A percentile compares a stretch with the other conserved stretches of the same genome.
Evolutionary conservation across 208 protist genomes (phyloP).

Genomic region (Crithidia sp.): DNA sequence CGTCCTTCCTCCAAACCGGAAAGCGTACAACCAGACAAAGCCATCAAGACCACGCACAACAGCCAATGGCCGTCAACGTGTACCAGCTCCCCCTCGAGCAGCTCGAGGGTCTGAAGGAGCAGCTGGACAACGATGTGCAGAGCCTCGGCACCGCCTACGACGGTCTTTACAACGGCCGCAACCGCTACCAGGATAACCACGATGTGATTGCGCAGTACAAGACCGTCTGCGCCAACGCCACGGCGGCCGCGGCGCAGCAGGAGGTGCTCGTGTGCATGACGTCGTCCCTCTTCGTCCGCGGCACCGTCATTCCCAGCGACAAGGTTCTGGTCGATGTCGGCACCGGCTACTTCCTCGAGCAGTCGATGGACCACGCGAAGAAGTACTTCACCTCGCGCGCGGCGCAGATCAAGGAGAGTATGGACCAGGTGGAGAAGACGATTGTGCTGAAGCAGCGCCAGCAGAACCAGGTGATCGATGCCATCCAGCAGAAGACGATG

Average conservation of each 20-base stretch:
- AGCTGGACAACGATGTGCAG: conserved; percentile 82
- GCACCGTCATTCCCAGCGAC: conserved; percentile 68
- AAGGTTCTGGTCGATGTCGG: conserved; percentile 87
- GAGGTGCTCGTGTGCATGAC: conserved; percentile 87
- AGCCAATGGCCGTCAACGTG: conserved; percentile 53
- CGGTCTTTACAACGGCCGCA: conserved; percentile 74
- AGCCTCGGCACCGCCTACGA: conserved; percentile 83
- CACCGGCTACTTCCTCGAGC: conserved; percentile 88
- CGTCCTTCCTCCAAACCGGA: too few species aligned
- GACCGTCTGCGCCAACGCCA: conserved; percentile 51
- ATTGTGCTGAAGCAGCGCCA: conserved; percentile 82
- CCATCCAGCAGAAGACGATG: conserved; percentile 62
- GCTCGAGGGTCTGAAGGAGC: conserved; percentile 87
- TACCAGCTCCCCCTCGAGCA: conserved; percentile 83
- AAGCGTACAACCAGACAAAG: background rate
- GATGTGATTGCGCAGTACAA: conserved; percentile 78
- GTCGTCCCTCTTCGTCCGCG: conserved; percentile 78
- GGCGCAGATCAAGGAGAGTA: conserved; percentile 82
- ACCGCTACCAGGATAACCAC: conserved; percentile 75
- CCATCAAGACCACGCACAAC: too few species aligned
- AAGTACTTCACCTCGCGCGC: conserved; percentile 76
- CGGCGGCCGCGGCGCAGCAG: conserved; percentile 38
- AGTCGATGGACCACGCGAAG: conserved; percentile 71
- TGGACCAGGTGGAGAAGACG: conserved; percentile 76
- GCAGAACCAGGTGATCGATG: conserved; percentile 81